Base-by-base conservation (phyloP, 208 protist genomes). In the Crithidia acanthocephali region DNA sequence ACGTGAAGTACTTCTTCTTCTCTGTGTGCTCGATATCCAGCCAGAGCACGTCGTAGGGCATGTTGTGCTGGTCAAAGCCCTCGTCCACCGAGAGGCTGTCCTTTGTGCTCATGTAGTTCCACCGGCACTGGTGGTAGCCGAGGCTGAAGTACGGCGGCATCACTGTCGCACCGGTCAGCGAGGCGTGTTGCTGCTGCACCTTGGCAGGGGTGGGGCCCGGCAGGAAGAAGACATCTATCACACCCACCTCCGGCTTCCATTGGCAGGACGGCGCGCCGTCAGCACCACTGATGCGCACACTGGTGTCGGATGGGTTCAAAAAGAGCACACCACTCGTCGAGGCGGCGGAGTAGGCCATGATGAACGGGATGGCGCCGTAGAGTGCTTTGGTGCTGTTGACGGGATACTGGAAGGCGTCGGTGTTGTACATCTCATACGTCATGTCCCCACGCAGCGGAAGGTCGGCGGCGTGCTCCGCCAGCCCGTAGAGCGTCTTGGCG, bases 21-120 rank as follows among this genome's bases (percentile, higher is more conserved):
- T 99, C 89, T 0, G 98, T 99, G 84, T 99, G 98, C 80, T 99
- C 99, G 80, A 99, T 99, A 81, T 99, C 99, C 9, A 99, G 91
- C 98, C 98, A 99, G 33, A 99, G 87, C 13, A 98, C 92, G 85
- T 99, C 99, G 77, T 98, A 98, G 15, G 98, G 98, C 68, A 99
- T 98, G 80, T 98, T 89, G 75, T 99, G 85, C 44, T 88, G 61
- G 68, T 99, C 97, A 75, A 99, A 99, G 22, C 88, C 90, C 33
- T 86, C 77, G 79, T 98, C 89, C 22, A 99, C 92, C 37, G 74
- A 32, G 32, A 93, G 78, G 23, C 96, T 87, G 69, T 99, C 98
- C 22, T 88, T 86, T 51, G 96, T 93, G 80, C 93, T 96, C 51
- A 96, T 85, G 79, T 99, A 99, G 70, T 98, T 98, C 98, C 98